phyloP scores from a whole-genome alignment of 306 rosid genomes.

The Citrullus mucosospermus region DNA sequence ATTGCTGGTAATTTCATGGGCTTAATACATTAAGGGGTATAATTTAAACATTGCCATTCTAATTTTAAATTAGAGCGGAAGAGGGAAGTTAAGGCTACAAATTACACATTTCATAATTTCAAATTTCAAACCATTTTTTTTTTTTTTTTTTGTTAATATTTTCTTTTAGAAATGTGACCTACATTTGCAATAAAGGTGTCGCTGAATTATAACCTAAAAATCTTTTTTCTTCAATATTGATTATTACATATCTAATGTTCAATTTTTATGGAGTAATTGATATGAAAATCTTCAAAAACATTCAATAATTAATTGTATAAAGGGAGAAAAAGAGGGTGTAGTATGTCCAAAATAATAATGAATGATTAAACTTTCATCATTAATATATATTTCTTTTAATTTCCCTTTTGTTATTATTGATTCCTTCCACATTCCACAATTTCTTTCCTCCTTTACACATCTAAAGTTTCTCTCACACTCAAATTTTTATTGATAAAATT shows the following conservation, averaged over 20 bases:
- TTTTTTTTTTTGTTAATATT: too few relatives aligned
- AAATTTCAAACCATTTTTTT: too few relatives aligned
- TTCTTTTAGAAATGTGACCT: not conserved
- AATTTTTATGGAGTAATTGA: not conserved
- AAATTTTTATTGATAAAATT: too few relatives aligned
- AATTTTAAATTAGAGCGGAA: too few relatives aligned
- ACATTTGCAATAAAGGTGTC: not conserved
- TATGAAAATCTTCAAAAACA: not conserved
- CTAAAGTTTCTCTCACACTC: not conserved
- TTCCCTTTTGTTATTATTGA: not conserved
- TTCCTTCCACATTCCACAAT: not conserved
- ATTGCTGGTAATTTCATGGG: too few relatives aligned
- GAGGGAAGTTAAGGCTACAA: too few relatives aligned
- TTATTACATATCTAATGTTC: not conserved
- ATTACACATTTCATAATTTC: too few relatives aligned
- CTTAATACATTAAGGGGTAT: too few relatives aligned
- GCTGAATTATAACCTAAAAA: not conserved
- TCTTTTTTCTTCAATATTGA: not conserved
- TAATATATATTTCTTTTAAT: not conserved
- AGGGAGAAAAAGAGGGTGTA: not conserved
- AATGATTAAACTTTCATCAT: not conserved
- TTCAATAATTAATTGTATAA: not conserved
- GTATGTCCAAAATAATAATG: not conserved
- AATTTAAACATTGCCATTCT: too few relatives aligned
- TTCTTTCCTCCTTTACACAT: not conserved